Conservation (phyloP, 352 stramenopile species). For the Phytophthora podocarpi region DNA sequence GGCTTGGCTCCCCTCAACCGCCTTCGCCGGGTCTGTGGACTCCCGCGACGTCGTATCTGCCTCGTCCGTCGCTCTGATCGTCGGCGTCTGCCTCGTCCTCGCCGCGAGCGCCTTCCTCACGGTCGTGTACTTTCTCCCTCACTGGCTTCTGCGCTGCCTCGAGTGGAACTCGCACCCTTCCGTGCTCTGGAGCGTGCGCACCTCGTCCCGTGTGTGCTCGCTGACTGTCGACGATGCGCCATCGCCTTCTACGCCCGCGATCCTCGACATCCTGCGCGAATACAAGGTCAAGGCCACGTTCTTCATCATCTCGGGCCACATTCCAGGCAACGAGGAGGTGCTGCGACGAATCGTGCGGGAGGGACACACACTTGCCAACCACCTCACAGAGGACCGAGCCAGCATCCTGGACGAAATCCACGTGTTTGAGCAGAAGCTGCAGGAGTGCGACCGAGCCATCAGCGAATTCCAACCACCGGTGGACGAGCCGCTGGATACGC, state of each 20-base stretch:
- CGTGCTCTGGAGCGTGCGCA: conserved; percentile 77
- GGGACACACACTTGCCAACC: conserved; percentile 78
- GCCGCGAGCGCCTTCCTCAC: conserved; percentile 39
- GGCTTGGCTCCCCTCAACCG: not conserved
- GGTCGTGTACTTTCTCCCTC: conserved; percentile 72
- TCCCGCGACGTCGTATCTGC: not conserved
- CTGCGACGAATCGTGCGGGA: conserved; percentile 80
- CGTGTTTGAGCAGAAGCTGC: conserved; percentile 84
- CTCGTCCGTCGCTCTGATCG: conserved; percentile 18
- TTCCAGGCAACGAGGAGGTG: conserved; percentile 69
- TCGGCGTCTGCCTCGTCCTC: conserved; percentile 29
- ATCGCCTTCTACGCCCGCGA: conserved; percentile 58
- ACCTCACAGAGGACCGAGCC: conserved; percentile 80
- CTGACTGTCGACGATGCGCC: conserved; percentile 86
- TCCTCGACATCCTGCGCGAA: conserved; percentile 75
- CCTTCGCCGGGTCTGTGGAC: not conserved
- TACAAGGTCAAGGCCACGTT: conserved; percentile 80
- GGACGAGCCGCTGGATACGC: conserved; percentile 11
- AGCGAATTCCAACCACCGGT: conserved; percentile 40
- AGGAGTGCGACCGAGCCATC: conserved; percentile 77
- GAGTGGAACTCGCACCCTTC: conserved; percentile 69
- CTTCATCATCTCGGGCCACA: conserved; percentile 84
- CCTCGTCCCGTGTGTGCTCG: conserved; percentile 55
- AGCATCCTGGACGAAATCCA: conserved; percentile 82
- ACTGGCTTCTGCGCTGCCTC: conserved; percentile 71